Evolutionary conservation across 169 alveolate species (phyloP).

Genomic region (Theileria orientalis): DNA sequence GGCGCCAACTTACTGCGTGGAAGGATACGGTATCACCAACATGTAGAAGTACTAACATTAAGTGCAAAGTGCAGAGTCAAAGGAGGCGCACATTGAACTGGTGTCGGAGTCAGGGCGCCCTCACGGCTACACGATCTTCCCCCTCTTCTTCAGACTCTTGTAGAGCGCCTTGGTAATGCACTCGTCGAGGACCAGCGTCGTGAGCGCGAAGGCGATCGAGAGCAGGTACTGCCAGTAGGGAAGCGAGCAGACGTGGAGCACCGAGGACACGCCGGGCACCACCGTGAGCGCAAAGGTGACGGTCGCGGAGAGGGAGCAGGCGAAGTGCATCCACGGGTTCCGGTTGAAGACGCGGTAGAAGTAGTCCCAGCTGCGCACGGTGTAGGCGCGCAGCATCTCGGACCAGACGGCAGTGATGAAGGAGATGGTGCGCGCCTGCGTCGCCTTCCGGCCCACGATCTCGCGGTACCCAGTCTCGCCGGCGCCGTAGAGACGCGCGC

Average conservation of each 20-base stretch:
- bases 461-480: conserved; percentile 70
- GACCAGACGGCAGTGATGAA: conserved; percentile 89
- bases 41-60: too few species aligned
- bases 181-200: conserved; percentile 83
- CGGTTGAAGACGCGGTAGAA: conserved; percentile 84
- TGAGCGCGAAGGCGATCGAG: conserved; percentile 82
- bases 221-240: conserved; percentile 86
- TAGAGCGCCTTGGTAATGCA: conserved; percentile 81
- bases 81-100: too few species aligned
- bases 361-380: conserved; percentile 90
- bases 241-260: conserved; percentile 79
- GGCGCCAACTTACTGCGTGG: too few species aligned
- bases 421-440: conserved; percentile 85
- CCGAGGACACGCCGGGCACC: conserved; percentile 79
- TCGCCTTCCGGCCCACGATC: conserved; percentile 80
- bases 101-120: too few species aligned
- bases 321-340: conserved; percentile 88
- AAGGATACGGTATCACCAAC: too few species aligned
- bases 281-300: conserved; percentile 80
- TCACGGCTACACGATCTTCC: too few species aligned
- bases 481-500: conserved; percentile 62
- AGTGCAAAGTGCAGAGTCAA: too few species aligned
- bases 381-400: conserved; percentile 89
- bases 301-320: conserved; percentile 86
- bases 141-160: too few species aligned